Base-by-base conservation (phyloP, 2,329 filamentous ascomycete genomes). In the Parastagonospora nodorum region DNA sequence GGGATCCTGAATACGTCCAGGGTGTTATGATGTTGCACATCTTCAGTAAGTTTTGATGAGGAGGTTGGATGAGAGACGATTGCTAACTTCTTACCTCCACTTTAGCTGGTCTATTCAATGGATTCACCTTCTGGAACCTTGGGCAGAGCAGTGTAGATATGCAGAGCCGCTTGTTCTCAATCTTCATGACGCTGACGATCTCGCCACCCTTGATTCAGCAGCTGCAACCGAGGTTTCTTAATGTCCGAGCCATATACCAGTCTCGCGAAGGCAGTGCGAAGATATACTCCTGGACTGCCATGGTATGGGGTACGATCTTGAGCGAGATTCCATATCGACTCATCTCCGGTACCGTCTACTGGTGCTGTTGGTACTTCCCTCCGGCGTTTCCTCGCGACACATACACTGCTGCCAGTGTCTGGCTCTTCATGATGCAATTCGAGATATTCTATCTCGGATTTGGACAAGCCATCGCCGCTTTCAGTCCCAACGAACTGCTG, bases 181-280 rank as follows among this genome's bases (percentile, higher is more conserved):
- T 88, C 48, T 93, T 93, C 73, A 86, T 91, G 81, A 88, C 87
- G 0, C 78, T 92, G 4, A 90, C 86, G 6, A 89, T 94, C 57
- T 82, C 83, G 1, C 88, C 88, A 0, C 87, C 88, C 0, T 76
- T 92, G 1, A 89, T 92, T 50, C 87, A 92, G 62, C 88, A 92
- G 61, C 78, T 92, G 0, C 88, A 92, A 64, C 89, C 89, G 0
- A 82, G 84, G 5, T 92, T 88, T 67, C 75, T 91, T 44, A 77
- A 82, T 51, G 82, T 84, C 38, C 81, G 88, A 4, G 78, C 82
- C 29, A 79, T 93, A 24, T 94, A 89, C 74, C 77, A 88, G 67
- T 84, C 82, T 1, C 82, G 90, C 5, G 90, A 94, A 69, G 82
- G 85, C 42, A 89, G 84, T n/a, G 84, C 87, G 12, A 91, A 91